Percentiles rank a stretch among this genome's conserved stretches.
phyloP scores from a whole-genome alignment of 2,329 filamentous ascomycete genomes.

The Sclerotinia subarctica region DNA sequence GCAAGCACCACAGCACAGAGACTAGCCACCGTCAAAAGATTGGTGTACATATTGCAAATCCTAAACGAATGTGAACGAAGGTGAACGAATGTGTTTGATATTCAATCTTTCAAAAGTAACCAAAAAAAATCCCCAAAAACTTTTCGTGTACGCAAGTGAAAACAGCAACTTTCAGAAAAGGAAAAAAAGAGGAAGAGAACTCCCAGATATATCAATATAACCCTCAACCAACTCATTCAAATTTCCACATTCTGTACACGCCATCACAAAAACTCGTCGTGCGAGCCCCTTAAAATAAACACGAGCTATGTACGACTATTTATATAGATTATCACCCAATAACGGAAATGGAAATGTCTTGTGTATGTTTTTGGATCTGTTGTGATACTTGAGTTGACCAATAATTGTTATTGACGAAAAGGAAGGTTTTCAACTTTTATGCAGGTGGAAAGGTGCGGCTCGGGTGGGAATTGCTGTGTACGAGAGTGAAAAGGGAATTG shows the following conservation, averaged over 20 bases:
- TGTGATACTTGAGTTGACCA: neutral
- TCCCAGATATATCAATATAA: neutral
- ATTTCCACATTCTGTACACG: neutral
- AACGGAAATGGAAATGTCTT: neutral
- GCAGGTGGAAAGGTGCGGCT: neutral
- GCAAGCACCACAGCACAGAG: constrained; percentile 17
- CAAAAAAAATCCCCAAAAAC: too few species aligned
- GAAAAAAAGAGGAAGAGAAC: neutral
- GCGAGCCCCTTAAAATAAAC: neutral
- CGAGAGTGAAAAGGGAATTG: neutral
- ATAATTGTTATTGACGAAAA: constrained; percentile 2
- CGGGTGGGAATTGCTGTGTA: neutral
- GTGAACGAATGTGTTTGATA: neutral
- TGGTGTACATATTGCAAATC: constrained; percentile 5
- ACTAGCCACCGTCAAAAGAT: constrained; percentile 11
- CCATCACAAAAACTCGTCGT: neutral
- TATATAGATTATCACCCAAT: neutral
- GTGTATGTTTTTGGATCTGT: neutral
- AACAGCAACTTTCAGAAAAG: neutral
- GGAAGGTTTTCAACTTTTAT: neutral
- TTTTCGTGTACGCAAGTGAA: neutral
- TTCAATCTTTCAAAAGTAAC: neutral
- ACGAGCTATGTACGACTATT: neutral
- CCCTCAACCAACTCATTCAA: neutral
- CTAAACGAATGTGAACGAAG: neutral